Evolutionary conservation across 129 eudicot species (phyloP).

Genomic region (Gnaphalium uliginosum): DNA sequence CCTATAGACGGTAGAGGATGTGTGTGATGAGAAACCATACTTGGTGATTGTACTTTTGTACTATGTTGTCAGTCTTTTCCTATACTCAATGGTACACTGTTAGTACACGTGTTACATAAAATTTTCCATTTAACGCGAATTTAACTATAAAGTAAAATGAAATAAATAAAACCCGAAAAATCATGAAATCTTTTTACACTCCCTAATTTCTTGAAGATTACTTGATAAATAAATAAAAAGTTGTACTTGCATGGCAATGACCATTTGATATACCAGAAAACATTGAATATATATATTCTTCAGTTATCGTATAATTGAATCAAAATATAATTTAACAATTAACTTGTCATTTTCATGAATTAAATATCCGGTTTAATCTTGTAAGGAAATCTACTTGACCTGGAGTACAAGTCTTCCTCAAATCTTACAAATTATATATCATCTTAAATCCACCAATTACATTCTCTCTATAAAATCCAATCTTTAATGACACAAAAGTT

Average conservation of each 20-base stretch:
- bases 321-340: not conserved
- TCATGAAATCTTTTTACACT: not conserved
- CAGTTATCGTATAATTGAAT: not conserved
- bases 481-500: slow-evolving; percentile 17
- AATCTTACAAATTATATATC: slow-evolving; percentile 4
- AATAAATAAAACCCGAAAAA: no score
- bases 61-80: no score
- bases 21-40: no score
- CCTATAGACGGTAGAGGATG: no score
- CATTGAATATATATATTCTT: slow-evolving; percentile 1
- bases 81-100: no score
- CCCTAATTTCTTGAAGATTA: not conserved
- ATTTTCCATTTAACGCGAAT: no score
- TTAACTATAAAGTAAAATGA: no score
- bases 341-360: slow-evolving; percentile 10
- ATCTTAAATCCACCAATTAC: slow-evolving; percentile 15
- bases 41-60: no score
- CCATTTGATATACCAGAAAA: not conserved
- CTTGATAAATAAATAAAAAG: not conserved
- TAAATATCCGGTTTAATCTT: not conserved
- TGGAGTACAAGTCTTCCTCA: slow-evolving; percentile 32
- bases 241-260: slow-evolving; percentile 9
- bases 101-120: no score
- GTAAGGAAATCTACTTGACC: slow-evolving; percentile 15
- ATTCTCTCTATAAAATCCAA: slow-evolving; percentile 26